Percentiles rank a stretch among this genome's conserved stretches.
phyloP scores from a whole-genome alignment of 495 filamentous ascomycete genomes.

The Podospora pseudoanserina region DNA sequence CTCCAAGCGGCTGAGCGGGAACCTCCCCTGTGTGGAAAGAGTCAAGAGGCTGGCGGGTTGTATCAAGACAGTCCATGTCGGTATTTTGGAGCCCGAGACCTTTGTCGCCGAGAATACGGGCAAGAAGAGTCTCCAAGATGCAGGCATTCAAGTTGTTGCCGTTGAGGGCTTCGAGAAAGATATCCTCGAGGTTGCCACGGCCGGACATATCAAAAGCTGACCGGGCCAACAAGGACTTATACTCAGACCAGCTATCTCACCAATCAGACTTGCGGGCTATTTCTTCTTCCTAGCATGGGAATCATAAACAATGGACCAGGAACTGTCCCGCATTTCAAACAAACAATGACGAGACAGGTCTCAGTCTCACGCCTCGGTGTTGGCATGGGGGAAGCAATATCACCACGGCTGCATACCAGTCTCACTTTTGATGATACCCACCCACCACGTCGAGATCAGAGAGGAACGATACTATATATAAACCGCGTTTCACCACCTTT shows the following conservation, averaged over 20 bases:
- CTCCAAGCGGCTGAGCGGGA: slow-evolving; percentile 73
- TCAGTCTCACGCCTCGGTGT: background rate
- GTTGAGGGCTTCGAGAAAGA: slow-evolving; percentile 75
- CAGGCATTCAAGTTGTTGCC: slow-evolving; percentile 68
- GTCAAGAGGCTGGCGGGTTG: slow-evolving; percentile 61
- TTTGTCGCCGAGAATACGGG: slow-evolving; percentile 83
- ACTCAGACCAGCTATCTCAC: background rate
- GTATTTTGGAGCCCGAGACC: slow-evolving; percentile 80
- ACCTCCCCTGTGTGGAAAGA: slow-evolving; percentile 75
- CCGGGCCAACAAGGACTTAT: background rate
- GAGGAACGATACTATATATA: background rate
- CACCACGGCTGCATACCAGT: slow-evolving; percentile 2
- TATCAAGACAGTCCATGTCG: slow-evolving; percentile 79
- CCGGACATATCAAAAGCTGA: slow-evolving; percentile 56
- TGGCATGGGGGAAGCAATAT: background rate
- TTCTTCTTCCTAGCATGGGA: background rate
- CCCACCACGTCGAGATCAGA: background rate
- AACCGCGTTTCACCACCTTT: background rate
- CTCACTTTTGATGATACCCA: background rate
- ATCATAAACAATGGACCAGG: background rate
- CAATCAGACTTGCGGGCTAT: background rate
- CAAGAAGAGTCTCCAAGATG: slow-evolving; percentile 62
- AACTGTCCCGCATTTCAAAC: background rate
- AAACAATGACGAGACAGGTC: background rate
- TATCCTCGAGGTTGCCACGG: slow-evolving; percentile 74